Evolutionary conservation across 345 rosid species (phyloP), one percentile per base, ranked within the genome.

Genomic region (Euphorbia peplus): DNA sequence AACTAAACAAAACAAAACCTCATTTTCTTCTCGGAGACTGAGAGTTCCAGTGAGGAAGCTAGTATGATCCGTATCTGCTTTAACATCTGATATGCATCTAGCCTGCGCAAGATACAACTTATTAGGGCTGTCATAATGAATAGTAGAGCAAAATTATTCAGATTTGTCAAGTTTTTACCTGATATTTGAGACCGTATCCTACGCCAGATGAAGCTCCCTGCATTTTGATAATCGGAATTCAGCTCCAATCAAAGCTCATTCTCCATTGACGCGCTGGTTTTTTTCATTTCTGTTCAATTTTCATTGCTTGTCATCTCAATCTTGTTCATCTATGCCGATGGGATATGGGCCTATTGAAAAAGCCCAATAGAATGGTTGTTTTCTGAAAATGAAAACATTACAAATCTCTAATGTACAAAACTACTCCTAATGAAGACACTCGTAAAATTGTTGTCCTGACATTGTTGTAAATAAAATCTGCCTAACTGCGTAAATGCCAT

Each of bases 11-110:
- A 15, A 58, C 15, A 3, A 68, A 30, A 90, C 97, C 96, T 90
- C 99, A 35, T 91, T 95, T 74, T 91, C 99, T 83, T 95, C 99
- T 66, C 80, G 73, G 28, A 95, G 83, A 70, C 93, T 90, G 82
- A 91, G 90, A 69, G 96, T 91, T 62, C 97, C 95, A n/a, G 99
- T 80, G 81, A 91, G 86, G 77, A 95, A 95, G 87, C 95, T 88
- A 60, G 99, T 88, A 79, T 90, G 92, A 76, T 91, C 99, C 1
- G 88, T 83, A 79, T 90, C 97, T 24, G 99, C 99, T 79, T 87
- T 90, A 21, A 95, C 95, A 77, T 91, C 97, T 8, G 99, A 78
- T 60, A 90, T 88, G 83, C 99, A 91, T 77, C 99, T 73, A 26
- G 99, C 96, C 97, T 95, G 84, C 5, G 37, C 18, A 30, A 29